These are phyloP conservation scores for Lodderomyces theae DNA, from an alignment of 1,139 yeast species.

Conservation along the genomic window DNA sequence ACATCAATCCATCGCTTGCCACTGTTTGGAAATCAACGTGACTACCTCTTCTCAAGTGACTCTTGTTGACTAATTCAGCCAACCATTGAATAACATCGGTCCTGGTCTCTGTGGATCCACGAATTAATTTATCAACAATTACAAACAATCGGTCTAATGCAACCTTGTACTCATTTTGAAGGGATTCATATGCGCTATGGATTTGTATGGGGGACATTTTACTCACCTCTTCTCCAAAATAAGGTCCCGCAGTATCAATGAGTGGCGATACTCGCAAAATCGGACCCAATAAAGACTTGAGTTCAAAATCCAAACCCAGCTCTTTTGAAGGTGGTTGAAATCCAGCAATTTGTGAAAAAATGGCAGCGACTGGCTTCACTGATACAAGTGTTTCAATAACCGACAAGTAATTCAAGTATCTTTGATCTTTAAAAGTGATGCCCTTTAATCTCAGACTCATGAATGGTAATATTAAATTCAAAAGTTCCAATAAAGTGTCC, in stretches of 20 bases:
- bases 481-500: constrained; percentile 58
- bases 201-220: constrained; percentile 40
- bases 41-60: constrained; percentile 85
- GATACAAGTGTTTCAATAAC: constrained; percentile 59
- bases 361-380: constrained; percentile 60
- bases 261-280: constrained; percentile 74
- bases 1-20: constrained; percentile 80
- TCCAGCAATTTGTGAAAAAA: constrained; percentile 55
- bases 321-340: constrained; percentile 46
- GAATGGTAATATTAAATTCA: constrained; percentile 54
- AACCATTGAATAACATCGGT: constrained; percentile 62
- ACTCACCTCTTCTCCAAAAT: constrained; percentile 43
- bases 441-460: constrained; percentile 31
- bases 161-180: constrained; percentile 59
- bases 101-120: constrained; percentile 70
- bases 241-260: constrained; percentile 40
- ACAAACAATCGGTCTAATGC: constrained; percentile 60
- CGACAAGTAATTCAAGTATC: constrained; percentile 50
- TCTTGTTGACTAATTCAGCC: constrained; percentile 67
- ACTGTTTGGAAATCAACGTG: constrained; percentile 69
- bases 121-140: constrained; percentile 70
- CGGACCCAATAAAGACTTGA: constrained; percentile 71
- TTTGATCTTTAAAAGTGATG: constrained; percentile 42
- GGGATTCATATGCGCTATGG: constrained; percentile 48
- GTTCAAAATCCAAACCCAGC: constrained; percentile 54